Percentiles rank a stretch among this genome's conserved stretches.
These are phyloP conservation scores for Arthrinium puccinioides DNA, from an alignment of 2,329 filamentous ascomycete species.

Conservation along the genomic window DNA sequence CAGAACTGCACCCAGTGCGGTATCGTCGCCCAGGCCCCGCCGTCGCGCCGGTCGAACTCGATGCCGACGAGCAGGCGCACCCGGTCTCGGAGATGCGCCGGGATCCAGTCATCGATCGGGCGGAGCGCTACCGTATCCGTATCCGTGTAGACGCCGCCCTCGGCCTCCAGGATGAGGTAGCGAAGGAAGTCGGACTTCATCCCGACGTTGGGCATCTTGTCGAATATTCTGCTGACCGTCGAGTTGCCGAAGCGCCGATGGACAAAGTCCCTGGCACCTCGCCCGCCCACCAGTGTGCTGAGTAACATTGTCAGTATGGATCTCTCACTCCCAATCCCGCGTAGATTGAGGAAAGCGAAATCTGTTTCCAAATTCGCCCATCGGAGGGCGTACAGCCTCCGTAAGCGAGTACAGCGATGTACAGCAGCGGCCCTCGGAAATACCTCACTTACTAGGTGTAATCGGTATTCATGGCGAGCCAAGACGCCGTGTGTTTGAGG, in stretches of 20 bases:
- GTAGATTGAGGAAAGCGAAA: too few relatives aligned
- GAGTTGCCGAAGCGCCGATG: constrained; percentile 12
- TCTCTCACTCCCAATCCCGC: too few relatives aligned
- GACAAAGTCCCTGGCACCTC: constrained; percentile 18
- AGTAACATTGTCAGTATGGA: too few relatives aligned
- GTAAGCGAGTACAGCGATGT: too few relatives aligned
- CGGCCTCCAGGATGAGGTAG: constrained; percentile 60
- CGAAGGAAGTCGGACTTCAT: constrained; percentile 47
- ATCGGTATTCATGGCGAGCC: constrained; percentile 16
- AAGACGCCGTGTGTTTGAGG: constrained; percentile 12
- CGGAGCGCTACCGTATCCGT: constrained; percentile 35
- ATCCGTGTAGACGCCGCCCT: constrained; percentile 47
- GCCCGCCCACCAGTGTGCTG: constrained; percentile 18
- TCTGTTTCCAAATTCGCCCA: too few relatives aligned
- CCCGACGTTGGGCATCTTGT: constrained; percentile 17
- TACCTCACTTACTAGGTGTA: too few relatives aligned
- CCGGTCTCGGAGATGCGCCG: constrained; percentile 21
- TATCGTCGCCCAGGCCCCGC: constrained; percentile 18
- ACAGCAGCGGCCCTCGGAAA: too few relatives aligned
- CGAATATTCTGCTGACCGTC: constrained; percentile 6
- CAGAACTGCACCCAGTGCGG: constrained; percentile 23
- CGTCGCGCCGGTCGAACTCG: constrained; percentile 23
- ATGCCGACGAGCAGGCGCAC: constrained; percentile 20
- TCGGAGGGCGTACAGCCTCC: too few relatives aligned
- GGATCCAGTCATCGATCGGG: constrained; percentile 44